phyloP scores from a whole-genome alignment of 169 alveolate species.

The Eimeria brunetti region DNA sequence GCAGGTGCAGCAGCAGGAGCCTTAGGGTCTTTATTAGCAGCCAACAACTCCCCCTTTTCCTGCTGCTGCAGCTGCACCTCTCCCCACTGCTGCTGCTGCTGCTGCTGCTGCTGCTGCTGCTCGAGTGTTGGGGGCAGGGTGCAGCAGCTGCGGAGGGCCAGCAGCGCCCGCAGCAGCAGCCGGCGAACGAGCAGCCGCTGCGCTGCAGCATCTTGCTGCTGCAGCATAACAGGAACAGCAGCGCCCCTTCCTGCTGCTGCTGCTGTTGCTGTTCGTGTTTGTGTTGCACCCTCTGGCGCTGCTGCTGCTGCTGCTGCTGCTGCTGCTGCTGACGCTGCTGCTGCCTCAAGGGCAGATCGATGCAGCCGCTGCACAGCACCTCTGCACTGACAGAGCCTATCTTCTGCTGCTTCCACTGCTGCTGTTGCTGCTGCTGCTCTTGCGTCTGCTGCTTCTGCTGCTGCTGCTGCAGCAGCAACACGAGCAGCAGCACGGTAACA shows the following conservation, averaged over 20 bases:
- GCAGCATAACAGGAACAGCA: conserved; percentile 28
- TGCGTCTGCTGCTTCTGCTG: conserved; percentile 51
- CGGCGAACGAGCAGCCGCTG: conserved; percentile 59
- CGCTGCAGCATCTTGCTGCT: conserved; percentile 14
- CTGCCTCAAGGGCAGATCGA: conserved; percentile 9
- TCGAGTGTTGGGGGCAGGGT: conserved; percentile 27
- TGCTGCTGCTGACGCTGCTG: conserved; percentile 55
- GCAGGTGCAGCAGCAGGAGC: background rate
- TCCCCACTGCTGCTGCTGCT: background rate
- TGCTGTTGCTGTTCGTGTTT: background rate
- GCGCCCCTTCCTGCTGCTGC: background rate
- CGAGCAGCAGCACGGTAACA: conserved; percentile 58
- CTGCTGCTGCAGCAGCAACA: conserved; percentile 47
- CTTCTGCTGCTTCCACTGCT: conserved; percentile 27
- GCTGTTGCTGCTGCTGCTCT: conserved; percentile 52
- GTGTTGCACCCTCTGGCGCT: background rate
- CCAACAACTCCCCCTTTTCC: background rate
- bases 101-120: conserved; percentile 45
- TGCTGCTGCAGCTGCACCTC: conserved; percentile 28
- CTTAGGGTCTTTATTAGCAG: background rate
- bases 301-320: background rate
- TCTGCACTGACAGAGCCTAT: conserved; percentile 3
- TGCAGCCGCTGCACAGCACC: conserved; percentile 37
- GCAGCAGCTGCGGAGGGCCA: conserved; percentile 38
- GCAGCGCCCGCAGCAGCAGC: conserved; percentile 51